Conservation (phyloP, 1,284 basidiomycete species). For the Peniophora sp. region DNA sequence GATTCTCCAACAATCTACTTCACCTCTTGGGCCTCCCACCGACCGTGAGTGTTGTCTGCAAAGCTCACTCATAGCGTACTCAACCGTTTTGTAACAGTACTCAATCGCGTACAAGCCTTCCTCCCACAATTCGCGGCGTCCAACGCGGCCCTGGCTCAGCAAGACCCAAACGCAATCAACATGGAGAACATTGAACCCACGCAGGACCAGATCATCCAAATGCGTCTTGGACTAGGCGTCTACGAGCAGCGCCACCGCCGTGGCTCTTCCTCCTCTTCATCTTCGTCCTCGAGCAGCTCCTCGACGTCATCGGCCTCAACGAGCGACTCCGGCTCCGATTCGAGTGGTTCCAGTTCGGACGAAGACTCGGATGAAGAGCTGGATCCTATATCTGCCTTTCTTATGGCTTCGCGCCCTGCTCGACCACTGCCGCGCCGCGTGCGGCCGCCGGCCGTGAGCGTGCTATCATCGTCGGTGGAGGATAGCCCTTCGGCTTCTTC, state of each 20-base stretch:
- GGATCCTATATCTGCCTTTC: slow-evolving; percentile 14
- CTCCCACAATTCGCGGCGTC: slow-evolving; percentile 57
- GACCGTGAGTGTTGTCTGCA: slow-evolving; percentile 22
- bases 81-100: slow-evolving; percentile 35
- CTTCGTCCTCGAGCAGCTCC: slow-evolving; percentile 6
- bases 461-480: too few species aligned
- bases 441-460: slow-evolving; percentile 7
- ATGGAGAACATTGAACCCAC: slow-evolving; percentile 50
- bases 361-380: slow-evolving; percentile 7
- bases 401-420: slow-evolving; percentile 12
- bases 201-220: slow-evolving; percentile 50
- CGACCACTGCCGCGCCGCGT: slow-evolving; percentile 19
- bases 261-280: slow-evolving; percentile 12
- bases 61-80: background rate
- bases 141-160: slow-evolving; percentile 40
- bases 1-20: slow-evolving; percentile 21
- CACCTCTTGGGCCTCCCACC: slow-evolving; percentile 18
- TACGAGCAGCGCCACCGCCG: slow-evolving; percentile 37
- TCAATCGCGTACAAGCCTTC: slow-evolving; percentile 55
- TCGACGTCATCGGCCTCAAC: slow-evolving; percentile 9
- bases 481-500: too few species aligned
- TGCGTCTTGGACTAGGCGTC: slow-evolving; percentile 62
- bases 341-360: slow-evolving; percentile 7
- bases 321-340: slow-evolving; percentile 6
- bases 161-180: slow-evolving; percentile 48